Evolutionary conservation across 2,329 filamentous ascomycete genomes (phyloP), one percentile per base, ranked within the genome.

Genomic region (Aspergillus fijiensis): DNA sequence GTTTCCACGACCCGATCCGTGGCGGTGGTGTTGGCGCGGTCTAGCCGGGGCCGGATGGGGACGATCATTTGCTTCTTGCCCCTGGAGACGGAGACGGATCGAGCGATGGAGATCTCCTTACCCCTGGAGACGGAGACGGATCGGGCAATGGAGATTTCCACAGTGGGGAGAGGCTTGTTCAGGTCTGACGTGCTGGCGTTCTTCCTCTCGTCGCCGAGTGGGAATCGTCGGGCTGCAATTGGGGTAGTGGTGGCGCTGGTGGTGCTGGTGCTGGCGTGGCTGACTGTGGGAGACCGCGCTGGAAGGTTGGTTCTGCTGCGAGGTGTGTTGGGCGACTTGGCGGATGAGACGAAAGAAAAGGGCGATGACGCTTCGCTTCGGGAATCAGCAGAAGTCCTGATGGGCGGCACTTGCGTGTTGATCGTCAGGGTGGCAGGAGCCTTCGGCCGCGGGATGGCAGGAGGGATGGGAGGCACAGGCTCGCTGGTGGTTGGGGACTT

Each of bases 141-240:
- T 29, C 75, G 67, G 3, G 77, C 77, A 39, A 74, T 69, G 3
- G 76, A 77, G 33, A 79, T 68, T 60, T 77, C 72, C 39, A 77
- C 66, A 5, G 61, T 60, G 1, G 61, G 63, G 39, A 62, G 57
- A 57, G 65, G 19, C 29, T 58, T 55, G 33, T 54, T 51, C 27
- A 60, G 54, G 16, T 61, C 56, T 10, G 48, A 21, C 2, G 59
- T 54, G 21, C 60, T 57, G 21, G 57, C 23, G 12, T 62, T 61
- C 6, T 64, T 59, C 5, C 50, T 60, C 7, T 64, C 60, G 25
- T 63, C 62, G 12, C 50, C 45, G 51, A 66, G 61, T 10, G 69
- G 65, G 51, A 65, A 62, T 14, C 62, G 66, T 3, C 56, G 62
- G 2, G 64, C 61, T 29, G 61, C 60, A 61, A 54, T 48, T 67